Evolutionary conservation across 306 rosid species (phyloP), one percentile per base, ranked within the genome.

Genomic region (Cercis canadensis): DNA sequence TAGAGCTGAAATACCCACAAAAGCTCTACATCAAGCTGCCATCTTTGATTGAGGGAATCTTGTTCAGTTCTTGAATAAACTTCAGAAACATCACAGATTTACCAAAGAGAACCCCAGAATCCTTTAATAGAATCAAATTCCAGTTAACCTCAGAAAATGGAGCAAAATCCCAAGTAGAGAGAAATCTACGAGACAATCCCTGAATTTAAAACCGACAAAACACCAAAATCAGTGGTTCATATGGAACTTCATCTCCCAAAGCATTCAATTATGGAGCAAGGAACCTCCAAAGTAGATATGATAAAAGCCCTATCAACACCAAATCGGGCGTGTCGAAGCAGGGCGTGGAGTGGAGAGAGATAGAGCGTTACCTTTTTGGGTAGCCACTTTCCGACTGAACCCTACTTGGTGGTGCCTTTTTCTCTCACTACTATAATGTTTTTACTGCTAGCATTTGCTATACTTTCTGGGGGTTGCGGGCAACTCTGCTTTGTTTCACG

Each of bases 311-410:
- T 75, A 76, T 62, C 18, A 80, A 81, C 86, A 70, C 69, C 75
- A 80, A 83, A 75, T 54, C 73, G 54, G 14, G 61, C 66, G 85
- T 78, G 78, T 61, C 70, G 77, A 16, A 68, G 71, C 54, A 64
- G 77, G 70, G 60, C 31, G 66, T 64, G 59, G 68, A 67, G 50
- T 43, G 40, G 75, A 54, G 50, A 43, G 70, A 64, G 9, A 43
- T 41, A 50, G 50, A 63, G 65, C 8, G 55, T 50, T 14, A 81
- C 89, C 85, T 88, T 88, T 84, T 71, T 53, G 49, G 74, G 65
- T 71, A 69, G 82, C 84, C 88, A 88, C 90, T 88, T 92, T 87
- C 88, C 88, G 87, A 90, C 85, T 79, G 58, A 80, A 83, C 80
- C 82, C 82, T 84, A 83, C 86, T 85, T 83, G 87, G 83, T 73